phyloP scores from a whole-genome alignment of 495 filamentous ascomycete genomes.

The Staphylotrichum longicolle region DNA sequence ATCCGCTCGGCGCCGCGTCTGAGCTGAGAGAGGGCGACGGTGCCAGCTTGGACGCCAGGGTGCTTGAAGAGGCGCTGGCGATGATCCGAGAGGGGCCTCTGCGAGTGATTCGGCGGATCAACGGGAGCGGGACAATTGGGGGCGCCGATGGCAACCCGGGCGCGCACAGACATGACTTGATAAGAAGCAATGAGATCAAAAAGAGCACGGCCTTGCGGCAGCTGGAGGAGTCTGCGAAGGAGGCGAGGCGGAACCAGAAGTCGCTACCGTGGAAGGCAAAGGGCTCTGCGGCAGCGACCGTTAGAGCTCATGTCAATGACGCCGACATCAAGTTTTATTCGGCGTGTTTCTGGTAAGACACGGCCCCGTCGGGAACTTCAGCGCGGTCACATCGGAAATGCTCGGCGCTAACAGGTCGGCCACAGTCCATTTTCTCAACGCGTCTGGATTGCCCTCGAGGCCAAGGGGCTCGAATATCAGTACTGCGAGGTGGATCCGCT shows the following conservation, averaged over 20 bases:
- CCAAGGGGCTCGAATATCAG: slow-evolving; percentile 79
- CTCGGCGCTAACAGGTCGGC: not conserved
- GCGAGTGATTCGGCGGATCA: slow-evolving; percentile 73
- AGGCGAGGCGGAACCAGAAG: slow-evolving; percentile 57
- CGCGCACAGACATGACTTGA: slow-evolving; percentile 68
- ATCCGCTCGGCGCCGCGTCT: slow-evolving; percentile 57
- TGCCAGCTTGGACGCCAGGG: slow-evolving; percentile 23
- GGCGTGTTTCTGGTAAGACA: slow-evolving; percentile 77
- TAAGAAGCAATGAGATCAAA: slow-evolving; percentile 81
- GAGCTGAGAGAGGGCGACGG: slow-evolving; percentile 28
- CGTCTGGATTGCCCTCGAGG: slow-evolving; percentile 93
- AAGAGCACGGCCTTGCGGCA: slow-evolving; percentile 75
- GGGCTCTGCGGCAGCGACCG: slow-evolving; percentile 73
- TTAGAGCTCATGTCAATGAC: slow-evolving; percentile 65
- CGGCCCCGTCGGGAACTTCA: too few relatives aligned
- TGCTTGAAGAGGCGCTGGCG: slow-evolving; percentile 4
- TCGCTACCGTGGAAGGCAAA: slow-evolving; percentile 70
- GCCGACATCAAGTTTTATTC: slow-evolving; percentile 79
- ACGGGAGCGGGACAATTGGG: slow-evolving; percentile 70
- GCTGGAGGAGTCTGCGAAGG: slow-evolving; percentile 64
- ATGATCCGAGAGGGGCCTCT: slow-evolving; percentile 49
- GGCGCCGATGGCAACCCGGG: slow-evolving; percentile 58
- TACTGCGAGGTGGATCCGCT: slow-evolving; percentile 93
- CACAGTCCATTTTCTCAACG: slow-evolving; percentile 71
- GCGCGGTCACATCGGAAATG: too few relatives aligned